Percentiles rank a stretch among this genome's conserved stretches.
Conservation (phyloP, 108 stramenopile species). For the Nannochloropsis salina region DNA sequence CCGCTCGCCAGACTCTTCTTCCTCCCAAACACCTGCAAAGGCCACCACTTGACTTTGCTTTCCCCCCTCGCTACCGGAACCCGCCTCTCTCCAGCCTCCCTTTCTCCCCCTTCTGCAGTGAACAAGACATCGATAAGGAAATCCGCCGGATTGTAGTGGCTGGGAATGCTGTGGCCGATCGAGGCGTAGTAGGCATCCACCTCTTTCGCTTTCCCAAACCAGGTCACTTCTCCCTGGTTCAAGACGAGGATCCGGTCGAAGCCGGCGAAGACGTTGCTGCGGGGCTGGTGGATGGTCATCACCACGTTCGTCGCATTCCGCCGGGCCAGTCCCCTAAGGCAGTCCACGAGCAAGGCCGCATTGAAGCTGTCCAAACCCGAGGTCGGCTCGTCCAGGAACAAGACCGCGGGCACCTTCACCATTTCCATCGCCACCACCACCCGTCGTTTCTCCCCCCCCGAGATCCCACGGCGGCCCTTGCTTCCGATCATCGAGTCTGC, state of each 20-base stretch:
- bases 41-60: not conserved
- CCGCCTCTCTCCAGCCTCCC: not conserved
- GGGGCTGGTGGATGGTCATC: conserved; percentile 71
- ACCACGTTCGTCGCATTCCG: conserved; percentile 26
- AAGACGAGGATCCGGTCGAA: conserved; percentile 68
- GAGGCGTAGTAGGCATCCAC: not conserved
- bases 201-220: not conserved
- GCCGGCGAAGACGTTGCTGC: conserved; percentile 63
- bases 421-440: not conserved
- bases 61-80: not conserved
- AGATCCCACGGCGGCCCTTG: not conserved
- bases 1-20: not conserved
- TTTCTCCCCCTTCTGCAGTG: not conserved
- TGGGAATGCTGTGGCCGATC: not conserved
- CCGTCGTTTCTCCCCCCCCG: not conserved
- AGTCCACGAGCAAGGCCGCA: not conserved
- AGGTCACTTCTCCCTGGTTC: not conserved
- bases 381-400: not conserved
- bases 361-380: not conserved
- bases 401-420: conserved; percentile 8
- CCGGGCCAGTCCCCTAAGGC: not conserved
- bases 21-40: not conserved
- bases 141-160: not conserved
- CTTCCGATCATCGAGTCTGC: not conserved
- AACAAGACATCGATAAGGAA: not conserved